These are phyloP conservation scores for Wickerhamiella infanticola DNA, from an alignment of 1,139 yeast genomes.

Conservation along the genomic window DNA sequence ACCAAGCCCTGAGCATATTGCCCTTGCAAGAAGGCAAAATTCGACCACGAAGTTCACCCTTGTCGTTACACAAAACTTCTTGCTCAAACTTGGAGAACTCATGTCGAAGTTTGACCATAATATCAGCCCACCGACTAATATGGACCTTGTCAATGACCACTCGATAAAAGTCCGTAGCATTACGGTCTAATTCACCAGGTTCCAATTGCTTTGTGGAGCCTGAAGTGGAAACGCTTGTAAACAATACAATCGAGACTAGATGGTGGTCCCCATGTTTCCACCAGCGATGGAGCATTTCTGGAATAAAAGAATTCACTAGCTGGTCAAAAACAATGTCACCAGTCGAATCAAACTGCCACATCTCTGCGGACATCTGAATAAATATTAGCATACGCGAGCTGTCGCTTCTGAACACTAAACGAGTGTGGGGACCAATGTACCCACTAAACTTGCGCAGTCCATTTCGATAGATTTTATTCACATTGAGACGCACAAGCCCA, in stretches of 20 bases:
- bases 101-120: slow-evolving; percentile 71
- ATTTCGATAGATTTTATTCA: slow-evolving; percentile 51
- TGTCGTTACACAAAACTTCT: slow-evolving; percentile 45
- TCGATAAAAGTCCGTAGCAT: slow-evolving; percentile 64
- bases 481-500: slow-evolving; percentile 40
- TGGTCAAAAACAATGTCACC: slow-evolving; percentile 92
- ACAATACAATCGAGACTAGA: slow-evolving; percentile 75
- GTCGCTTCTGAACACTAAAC: slow-evolving; percentile 75
- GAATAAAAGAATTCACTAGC: slow-evolving; percentile 77
- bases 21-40: slow-evolving; percentile 81
- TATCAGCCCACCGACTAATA: slow-evolving; percentile 69
- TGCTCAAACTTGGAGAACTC: slow-evolving; percentile 75
- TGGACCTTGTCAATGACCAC: slow-evolving; percentile 94
- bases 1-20: slow-evolving; percentile 73
- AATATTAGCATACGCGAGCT: slow-evolving; percentile 72
- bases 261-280: slow-evolving; percentile 76
- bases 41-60: slow-evolving; percentile 22
- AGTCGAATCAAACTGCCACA: slow-evolving; percentile 97
- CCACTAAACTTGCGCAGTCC: slow-evolving; percentile 42
- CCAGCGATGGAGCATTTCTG: slow-evolving; percentile 83
- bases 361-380: slow-evolving; percentile 80
- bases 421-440: slow-evolving; percentile 59
- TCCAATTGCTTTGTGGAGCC: slow-evolving; percentile 4
- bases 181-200: slow-evolving; percentile 43
- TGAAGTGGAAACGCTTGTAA: slow-evolving; percentile 52